These are phyloP conservation scores for Lactarius hatsudake DNA, from an alignment of 768 basidiomycete genomes.

Conservation along the genomic window DNA sequence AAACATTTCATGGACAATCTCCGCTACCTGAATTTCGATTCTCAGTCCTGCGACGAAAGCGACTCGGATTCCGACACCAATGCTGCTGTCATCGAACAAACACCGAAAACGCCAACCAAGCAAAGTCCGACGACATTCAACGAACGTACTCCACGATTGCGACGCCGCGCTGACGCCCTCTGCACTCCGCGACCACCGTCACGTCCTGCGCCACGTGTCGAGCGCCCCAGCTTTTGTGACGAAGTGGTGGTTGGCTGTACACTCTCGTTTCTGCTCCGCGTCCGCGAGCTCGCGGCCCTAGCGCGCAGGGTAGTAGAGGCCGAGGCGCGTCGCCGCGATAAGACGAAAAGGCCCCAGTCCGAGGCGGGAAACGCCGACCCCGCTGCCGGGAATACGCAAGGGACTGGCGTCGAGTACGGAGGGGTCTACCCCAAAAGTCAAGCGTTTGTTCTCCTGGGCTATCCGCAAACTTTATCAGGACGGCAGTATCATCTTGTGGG, in stretches of 20 bases:
- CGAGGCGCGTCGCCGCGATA: constrained; percentile 52
- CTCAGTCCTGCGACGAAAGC: neutral
- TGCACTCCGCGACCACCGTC: constrained; percentile 12
- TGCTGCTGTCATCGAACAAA: constrained; percentile 6
- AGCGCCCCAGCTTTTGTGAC: neutral
- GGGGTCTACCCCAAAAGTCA: constrained; percentile 43
- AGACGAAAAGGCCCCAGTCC: constrained; percentile 45
- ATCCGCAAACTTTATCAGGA: constrained; percentile 63
- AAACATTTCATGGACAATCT: constrained; percentile 76
- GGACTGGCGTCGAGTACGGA: constrained; percentile 1
- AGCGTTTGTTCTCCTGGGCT: constrained; percentile 65
- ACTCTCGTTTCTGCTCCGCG: constrained; percentile 70
- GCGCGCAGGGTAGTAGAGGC: constrained; percentile 63
- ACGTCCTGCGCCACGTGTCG: neutral
- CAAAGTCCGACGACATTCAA: constrained; percentile 12
- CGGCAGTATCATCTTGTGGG: constrained; percentile 73
- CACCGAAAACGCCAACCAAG: constrained; percentile 41
- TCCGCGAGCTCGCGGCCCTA: constrained; percentile 66
- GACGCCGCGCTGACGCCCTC: neutral
- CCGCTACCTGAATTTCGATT: constrained; percentile 14
- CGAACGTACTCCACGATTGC: constrained; percentile 34
- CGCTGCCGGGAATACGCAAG: constrained; percentile 17
- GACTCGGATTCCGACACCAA: constrained; percentile 14
- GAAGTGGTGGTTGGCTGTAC: constrained; percentile 43
- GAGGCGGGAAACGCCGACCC: constrained; percentile 34